A percentile compares a stretch with the other conserved stretches of the same genome.
phyloP scores from a whole-genome alignment of 139 green algal genomes.

The Spirogloea muscicola region DNA sequence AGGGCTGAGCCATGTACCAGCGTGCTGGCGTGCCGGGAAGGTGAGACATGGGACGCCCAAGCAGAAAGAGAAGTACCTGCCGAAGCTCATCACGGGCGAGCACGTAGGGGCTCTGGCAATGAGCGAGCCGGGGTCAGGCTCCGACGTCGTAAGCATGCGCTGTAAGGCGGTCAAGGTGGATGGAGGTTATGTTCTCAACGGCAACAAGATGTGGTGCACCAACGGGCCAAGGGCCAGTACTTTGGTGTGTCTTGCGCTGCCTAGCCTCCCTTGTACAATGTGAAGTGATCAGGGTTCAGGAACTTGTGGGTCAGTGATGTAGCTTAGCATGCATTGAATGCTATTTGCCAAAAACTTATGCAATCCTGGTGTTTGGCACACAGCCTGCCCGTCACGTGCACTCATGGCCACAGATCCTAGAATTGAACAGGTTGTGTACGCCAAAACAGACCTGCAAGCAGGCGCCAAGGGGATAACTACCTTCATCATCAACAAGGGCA shows the following conservation, averaged over 20 bases:
- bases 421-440: slow-evolving; percentile 69
- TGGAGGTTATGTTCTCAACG: slow-evolving; percentile 78
- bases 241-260: slow-evolving; percentile 43
- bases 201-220: slow-evolving; percentile 92
- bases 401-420: no score
- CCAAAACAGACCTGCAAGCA: slow-evolving; percentile 72
- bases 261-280: no score
- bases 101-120: slow-evolving; percentile 86
- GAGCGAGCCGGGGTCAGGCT: slow-evolving; percentile 80
- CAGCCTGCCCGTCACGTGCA: no score
- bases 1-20: no score
- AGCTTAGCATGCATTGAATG: no score
- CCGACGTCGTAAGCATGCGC: slow-evolving; percentile 84
- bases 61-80: slow-evolving; percentile 75
- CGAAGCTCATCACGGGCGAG: slow-evolving; percentile 66
- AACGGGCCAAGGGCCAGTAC: slow-evolving; percentile 79
- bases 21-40: no score
- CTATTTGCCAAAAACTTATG: no score
- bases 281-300: no score
- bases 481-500: slow-evolving; percentile 89
- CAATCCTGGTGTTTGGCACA: no score
- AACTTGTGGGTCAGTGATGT: no score
- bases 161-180: slow-evolving; percentile 55
- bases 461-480: slow-evolving; percentile 83
- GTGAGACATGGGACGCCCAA: slow-evolving; percentile 63